phyloP scores from a whole-genome alignment of 1,284 basidiomycete species.

The Leccinum subspadiceum region DNA sequence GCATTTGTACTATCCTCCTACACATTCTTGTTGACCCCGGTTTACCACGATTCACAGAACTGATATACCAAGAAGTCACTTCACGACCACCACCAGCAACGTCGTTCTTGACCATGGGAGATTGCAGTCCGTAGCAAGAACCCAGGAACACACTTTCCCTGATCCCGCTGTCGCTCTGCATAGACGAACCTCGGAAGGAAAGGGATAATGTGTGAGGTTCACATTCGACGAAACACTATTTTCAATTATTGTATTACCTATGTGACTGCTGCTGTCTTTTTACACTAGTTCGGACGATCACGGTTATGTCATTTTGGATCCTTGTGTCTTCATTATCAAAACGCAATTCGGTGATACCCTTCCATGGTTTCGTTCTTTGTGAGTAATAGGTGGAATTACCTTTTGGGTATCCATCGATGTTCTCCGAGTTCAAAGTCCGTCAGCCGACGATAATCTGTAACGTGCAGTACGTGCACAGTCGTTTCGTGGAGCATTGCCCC shows the following conservation, averaged over 20 bases:
- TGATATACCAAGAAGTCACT: slow-evolving; percentile 33
- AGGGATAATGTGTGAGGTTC: background rate
- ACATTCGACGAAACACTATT: background rate
- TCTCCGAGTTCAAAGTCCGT: background rate
- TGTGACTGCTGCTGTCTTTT: slow-evolving; percentile 4
- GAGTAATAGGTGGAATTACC: background rate
- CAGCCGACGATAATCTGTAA: background rate
- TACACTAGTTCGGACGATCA: slow-evolving; percentile 6
- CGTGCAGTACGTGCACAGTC: background rate
- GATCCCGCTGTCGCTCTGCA: background rate
- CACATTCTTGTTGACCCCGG: background rate
- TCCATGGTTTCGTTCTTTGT: background rate
- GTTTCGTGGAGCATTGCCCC: background rate
- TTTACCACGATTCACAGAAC: slow-evolving; percentile 12
- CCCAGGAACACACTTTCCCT: background rate
- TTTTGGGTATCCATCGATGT: background rate
- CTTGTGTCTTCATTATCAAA: background rate
- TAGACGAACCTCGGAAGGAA: background rate
- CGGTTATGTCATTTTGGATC: background rate
- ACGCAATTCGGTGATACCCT: slow-evolving; percentile 16
- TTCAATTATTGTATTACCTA: slow-evolving; percentile 1
- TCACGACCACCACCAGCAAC: slow-evolving; percentile 15
- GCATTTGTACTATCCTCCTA: slow-evolving; percentile 15
- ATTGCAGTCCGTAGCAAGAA: slow-evolving; percentile 7
- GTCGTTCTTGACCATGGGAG: slow-evolving; percentile 19